A percentile compares a stretch with the other conserved stretches of the same genome.
Conservation (phyloP, 164 flowering plant species). For the Aristolochia californica region DNA sequence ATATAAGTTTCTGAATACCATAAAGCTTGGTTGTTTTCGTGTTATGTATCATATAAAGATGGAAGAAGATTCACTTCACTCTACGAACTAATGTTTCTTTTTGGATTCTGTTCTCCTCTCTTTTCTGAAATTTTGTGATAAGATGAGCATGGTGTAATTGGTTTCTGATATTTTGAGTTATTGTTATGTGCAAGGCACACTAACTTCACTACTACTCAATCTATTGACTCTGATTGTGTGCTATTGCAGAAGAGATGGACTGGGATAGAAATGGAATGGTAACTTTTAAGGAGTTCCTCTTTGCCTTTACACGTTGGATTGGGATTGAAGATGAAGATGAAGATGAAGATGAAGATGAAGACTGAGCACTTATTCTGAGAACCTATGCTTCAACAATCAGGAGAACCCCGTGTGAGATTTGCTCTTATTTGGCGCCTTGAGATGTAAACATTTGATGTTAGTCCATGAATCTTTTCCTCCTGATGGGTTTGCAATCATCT, state of each 20-base stretch:
- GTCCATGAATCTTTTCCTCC: neutral
- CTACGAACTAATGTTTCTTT: too few relatives aligned
- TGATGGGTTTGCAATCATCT: constrained; percentile 6
- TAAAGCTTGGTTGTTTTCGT: too few relatives aligned
- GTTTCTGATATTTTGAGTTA: too few relatives aligned
- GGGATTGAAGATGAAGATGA: constrained; percentile 75
- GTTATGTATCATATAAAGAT: too few relatives aligned
- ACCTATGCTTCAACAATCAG: too few relatives aligned
- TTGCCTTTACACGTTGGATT: constrained; percentile 91
- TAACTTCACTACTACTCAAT: neutral
- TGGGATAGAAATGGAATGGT: constrained; percentile 98
- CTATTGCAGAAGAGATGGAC: constrained; percentile 91
- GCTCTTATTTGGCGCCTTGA: constrained; percentile 1
- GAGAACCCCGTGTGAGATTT: constrained; percentile 3
- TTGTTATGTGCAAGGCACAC: neutral
- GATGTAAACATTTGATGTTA: constrained; percentile 4
- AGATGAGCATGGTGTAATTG: too few relatives aligned
- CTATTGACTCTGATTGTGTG: too few relatives aligned
- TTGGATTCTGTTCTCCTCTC: too few relatives aligned
- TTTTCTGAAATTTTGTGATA: too few relatives aligned
- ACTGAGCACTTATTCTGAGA: too few relatives aligned
- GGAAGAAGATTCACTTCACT: too few relatives aligned
- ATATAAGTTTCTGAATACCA: too few relatives aligned
- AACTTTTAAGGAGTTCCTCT: constrained; percentile 91
- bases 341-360: constrained; percentile 37